Conservation (phyloP, 352 stramenopile genomes). For the Phytophthora rubi region DNA sequence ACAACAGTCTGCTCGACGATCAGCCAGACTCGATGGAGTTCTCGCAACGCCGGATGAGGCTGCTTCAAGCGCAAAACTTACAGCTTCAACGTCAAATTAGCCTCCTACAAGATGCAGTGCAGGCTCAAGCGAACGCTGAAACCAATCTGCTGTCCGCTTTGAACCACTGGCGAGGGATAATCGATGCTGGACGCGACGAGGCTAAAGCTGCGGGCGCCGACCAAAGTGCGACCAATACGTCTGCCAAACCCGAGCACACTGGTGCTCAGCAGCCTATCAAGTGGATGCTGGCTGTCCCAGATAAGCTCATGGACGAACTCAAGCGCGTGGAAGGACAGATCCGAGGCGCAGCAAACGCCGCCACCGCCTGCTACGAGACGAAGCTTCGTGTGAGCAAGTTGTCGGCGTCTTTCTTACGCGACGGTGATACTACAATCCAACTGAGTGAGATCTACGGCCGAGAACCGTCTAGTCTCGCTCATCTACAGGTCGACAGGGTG, state of each 20-base stretch:
- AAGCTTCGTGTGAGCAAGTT: constrained; percentile 43
- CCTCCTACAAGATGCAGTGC: constrained; percentile 49
- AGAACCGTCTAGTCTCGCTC: constrained; percentile 17
- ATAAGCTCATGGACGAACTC: constrained; percentile 44
- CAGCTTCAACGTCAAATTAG: constrained; percentile 63
- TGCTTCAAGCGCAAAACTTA: constrained; percentile 66
- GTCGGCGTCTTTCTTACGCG: constrained; percentile 34
- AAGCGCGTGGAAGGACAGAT: constrained; percentile 44
- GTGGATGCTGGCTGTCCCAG: constrained; percentile 53
- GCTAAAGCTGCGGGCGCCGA: constrained; percentile 52
- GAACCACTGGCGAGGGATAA: constrained; percentile 46
- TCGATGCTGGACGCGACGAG: constrained; percentile 52
- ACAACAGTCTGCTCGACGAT: constrained; percentile 14
- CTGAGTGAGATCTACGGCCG: constrained; percentile 28
- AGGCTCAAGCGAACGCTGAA: constrained; percentile 42
- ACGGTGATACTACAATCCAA: constrained; percentile 16
- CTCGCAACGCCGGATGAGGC: constrained; percentile 39
- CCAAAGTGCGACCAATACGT: constrained; percentile 7
- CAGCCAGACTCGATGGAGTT: constrained; percentile 22
- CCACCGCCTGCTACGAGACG: constrained; percentile 32
- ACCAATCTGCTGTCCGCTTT: constrained; percentile 45
- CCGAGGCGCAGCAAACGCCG: constrained; percentile 15
- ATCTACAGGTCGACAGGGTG: constrained; percentile 29
- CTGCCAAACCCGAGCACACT: not conserved
- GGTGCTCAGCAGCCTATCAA: constrained; percentile 27